Percentiles rank a stretch among this genome's conserved stretches.
Conservation (phyloP, 2,329 filamentous ascomycete genomes). For the Fusarium nanum region DNA sequence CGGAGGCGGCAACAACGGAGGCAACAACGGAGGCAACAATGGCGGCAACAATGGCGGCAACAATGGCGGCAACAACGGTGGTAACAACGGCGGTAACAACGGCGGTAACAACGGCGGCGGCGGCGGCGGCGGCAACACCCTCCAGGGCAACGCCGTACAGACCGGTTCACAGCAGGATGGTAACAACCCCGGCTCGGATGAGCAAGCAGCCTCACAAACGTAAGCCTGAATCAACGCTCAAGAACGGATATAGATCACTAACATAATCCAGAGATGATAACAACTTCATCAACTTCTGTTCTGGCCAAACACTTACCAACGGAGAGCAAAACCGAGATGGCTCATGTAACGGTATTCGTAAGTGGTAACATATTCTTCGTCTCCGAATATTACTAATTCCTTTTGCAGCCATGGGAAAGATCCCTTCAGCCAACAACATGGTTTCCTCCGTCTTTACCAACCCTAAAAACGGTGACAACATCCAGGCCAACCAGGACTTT, state of each 20-base stretch:
- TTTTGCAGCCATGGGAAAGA: slow-evolving; percentile 67
- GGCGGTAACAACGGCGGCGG: slow-evolving; percentile 38
- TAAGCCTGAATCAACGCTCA: slow-evolving; percentile 50
- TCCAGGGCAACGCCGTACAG: slow-evolving; percentile 60
- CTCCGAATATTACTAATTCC: slow-evolving; percentile 27
- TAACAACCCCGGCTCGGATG: slow-evolving; percentile 56
- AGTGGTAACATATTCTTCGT: slow-evolving; percentile 45
- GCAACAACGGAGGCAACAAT: slow-evolving; percentile 45
- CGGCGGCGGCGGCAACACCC: slow-evolving; percentile 45
- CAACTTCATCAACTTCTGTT: slow-evolving; percentile 75
- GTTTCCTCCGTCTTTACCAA: slow-evolving; percentile 66
- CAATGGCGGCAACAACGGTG: slow-evolving; percentile 34
- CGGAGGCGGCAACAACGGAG: slow-evolving; percentile 36
- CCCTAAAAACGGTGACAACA: slow-evolving; percentile 63
- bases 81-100: slow-evolving; percentile 38
- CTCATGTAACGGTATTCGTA: slow-evolving; percentile 73
- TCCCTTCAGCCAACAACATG: slow-evolving; percentile 67
- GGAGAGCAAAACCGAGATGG: slow-evolving; percentile 67
- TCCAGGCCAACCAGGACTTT: slow-evolving; percentile 63
- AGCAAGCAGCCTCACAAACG: slow-evolving; percentile 65
- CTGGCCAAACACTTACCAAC: slow-evolving; percentile 67
- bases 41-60: slow-evolving; percentile 44
- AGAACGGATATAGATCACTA: slow-evolving; percentile 6
- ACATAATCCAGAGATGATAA: slow-evolving; percentile 60
- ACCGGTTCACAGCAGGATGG: slow-evolving; percentile 62